Conservation (phyloP, 1,284 basidiomycete genomes). For the Puccinia polysora region DNA sequence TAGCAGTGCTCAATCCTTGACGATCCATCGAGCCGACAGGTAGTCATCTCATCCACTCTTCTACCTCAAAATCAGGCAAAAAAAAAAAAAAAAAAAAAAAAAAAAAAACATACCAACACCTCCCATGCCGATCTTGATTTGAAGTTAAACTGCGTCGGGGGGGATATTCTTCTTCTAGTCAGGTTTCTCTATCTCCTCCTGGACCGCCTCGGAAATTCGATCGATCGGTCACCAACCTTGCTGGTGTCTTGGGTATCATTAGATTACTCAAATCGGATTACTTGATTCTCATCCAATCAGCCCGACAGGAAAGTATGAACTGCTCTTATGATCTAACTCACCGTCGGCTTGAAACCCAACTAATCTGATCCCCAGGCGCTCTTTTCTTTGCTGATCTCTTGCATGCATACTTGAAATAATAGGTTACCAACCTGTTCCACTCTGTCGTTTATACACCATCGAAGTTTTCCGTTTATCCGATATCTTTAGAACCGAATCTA, state of each 20-base stretch:
- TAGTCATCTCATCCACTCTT: too few species aligned
- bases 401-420: not conserved
- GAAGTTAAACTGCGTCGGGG: too few species aligned
- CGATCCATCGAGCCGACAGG: slow-evolving; percentile 11
- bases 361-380: not conserved
- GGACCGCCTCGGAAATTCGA: slow-evolving; percentile 27
- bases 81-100: too few species aligned
- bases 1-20: slow-evolving; percentile 8
- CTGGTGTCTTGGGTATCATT: slow-evolving; percentile 35
- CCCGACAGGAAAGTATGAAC: slow-evolving; percentile 27
- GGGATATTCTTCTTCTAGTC: not conserved
- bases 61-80: too few species aligned
- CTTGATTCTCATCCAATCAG: slow-evolving; percentile 34
- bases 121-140: too few species aligned
- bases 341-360: too few species aligned
- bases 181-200: slow-evolving; percentile 18
- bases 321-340: not conserved
- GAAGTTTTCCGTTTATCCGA: slow-evolving; percentile 28
- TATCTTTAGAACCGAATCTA: slow-evolving; percentile 30
- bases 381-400: not conserved
- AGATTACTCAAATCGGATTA: slow-evolving; percentile 39
- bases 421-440: slow-evolving; percentile 39
- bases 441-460: slow-evolving; percentile 31
- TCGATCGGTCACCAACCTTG: slow-evolving; percentile 14
- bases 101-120: too few species aligned